These are phyloP conservation scores for Aureobasidium melanogenum DNA, from an alignment of 2,329 filamentous ascomycete species.

Conservation along the genomic window DNA sequence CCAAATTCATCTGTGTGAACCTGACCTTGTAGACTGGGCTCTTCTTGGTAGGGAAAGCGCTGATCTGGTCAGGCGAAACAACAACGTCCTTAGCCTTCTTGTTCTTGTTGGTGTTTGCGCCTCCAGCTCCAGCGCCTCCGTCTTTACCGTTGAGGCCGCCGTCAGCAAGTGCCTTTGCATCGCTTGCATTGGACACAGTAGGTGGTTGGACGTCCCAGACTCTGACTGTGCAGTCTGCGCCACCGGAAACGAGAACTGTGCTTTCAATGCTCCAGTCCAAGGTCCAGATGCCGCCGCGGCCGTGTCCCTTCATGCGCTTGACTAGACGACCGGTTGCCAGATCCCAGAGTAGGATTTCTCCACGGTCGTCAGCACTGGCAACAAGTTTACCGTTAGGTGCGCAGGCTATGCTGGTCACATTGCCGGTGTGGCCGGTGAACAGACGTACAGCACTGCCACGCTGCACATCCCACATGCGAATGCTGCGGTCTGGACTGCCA, in stretches of 20 bases:
- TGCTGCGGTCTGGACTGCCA: constrained; percentile 66
- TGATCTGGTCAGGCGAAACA: constrained; percentile 88
- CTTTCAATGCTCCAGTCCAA: constrained; percentile 91
- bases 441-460: constrained; percentile 82
- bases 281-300: constrained; percentile 87
- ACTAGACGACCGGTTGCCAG: constrained; percentile 74
- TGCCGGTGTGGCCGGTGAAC: constrained; percentile 84
- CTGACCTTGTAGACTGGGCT: constrained; percentile 86
- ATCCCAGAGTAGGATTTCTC: constrained; percentile 92
- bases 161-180: constrained; percentile 43
- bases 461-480: constrained; percentile 94
- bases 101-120: constrained; percentile 31
- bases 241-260: constrained; percentile 79
- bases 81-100: constrained; percentile 87
- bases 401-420: constrained; percentile 76
- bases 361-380: constrained; percentile 81
- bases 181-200: constrained; percentile 19
- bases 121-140: constrained; percentile 40
- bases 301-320: constrained; percentile 90
- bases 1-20: constrained; percentile 91
- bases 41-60: constrained; percentile 91
- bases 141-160: constrained; percentile 37
- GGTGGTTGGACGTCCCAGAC: constrained; percentile 80
- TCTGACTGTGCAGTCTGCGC: constrained; percentile 84
- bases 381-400: constrained; percentile 81